A percentile compares a stretch with the other conserved stretches of the same genome.
These are phyloP conservation scores for Ambrosia hybrid DNA, from an alignment of 140 eudicot genomes.

Conservation along the genomic window DNA sequence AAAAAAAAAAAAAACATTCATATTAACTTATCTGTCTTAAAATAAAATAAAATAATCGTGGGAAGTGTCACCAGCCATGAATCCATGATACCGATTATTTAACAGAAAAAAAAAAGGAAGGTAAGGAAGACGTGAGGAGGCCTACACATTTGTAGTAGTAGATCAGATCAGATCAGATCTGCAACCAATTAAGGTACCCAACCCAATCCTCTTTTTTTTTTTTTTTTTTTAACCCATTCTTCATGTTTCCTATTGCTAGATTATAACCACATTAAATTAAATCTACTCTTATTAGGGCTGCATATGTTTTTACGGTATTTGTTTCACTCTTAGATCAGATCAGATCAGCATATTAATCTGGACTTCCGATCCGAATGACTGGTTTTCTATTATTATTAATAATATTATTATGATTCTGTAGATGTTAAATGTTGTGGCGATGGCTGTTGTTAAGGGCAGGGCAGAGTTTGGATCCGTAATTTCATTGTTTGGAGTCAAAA, in stretches of 20 bases:
- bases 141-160: neutral
- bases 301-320: neutral
- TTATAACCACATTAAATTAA: neutral
- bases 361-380: no score
- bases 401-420: neutral
- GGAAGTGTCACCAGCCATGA: conserved; percentile 27
- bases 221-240: neutral
- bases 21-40: neutral
- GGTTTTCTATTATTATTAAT: neutral
- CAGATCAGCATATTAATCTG: conserved; percentile 5
- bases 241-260: conserved; percentile 17
- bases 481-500: no score
- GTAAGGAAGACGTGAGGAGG: neutral
- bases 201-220: neutral
- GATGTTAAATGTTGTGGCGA: neutral
- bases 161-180: conserved; percentile 21
- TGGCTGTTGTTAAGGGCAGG: neutral
- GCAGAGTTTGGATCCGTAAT: no score
- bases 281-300: neutral
- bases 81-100: conserved; percentile 26
- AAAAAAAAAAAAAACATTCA: no score
- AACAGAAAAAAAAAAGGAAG: conserved; percentile 16
- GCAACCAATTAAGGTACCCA: conserved; percentile 26
- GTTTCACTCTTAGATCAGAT: neutral
- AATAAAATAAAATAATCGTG: neutral